A percentile compares a stretch with the other conserved stretches of the same genome.
Evolutionary conservation across 257 asterid species (phyloP).

Genomic region (Solanum boliviense): DNA sequence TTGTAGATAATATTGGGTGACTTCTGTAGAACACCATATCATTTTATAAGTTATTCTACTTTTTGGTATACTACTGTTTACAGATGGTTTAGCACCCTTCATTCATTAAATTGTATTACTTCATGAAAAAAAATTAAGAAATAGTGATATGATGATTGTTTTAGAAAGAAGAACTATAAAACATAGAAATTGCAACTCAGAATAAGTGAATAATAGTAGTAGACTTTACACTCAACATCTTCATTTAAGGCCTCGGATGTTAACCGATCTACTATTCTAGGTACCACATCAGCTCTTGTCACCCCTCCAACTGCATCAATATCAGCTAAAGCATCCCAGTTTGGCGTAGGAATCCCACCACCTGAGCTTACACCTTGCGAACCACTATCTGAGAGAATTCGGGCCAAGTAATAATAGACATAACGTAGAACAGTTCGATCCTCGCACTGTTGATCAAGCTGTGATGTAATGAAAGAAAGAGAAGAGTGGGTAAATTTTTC

Average conservation of each 20-base stretch:
- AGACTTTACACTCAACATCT: conserved; percentile 72
- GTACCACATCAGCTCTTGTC: conserved; percentile 99
- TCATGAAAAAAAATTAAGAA: neutral
- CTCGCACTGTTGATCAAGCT: conserved; percentile 99
- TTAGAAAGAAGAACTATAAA: neutral
- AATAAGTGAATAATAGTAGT: neutral
- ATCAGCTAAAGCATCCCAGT: conserved; percentile 99
- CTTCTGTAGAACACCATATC: neutral
- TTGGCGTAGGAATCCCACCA: conserved; percentile 99
- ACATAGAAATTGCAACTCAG: neutral
- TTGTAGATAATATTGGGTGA: neutral
- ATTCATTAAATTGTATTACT: neutral
- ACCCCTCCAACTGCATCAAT: conserved; percentile 96
- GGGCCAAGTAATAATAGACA: conserved; percentile 95
- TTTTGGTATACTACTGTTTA: neutral
- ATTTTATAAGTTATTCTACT: neutral
- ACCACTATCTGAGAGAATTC: conserved; percentile 92
- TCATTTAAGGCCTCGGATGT: conserved; percentile 86
- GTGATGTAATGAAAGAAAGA: conserved; percentile 21
- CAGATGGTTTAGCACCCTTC: neutral
- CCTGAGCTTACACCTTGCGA: conserved; percentile 92
- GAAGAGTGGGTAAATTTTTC: conserved; percentile 1
- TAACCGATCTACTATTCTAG: conserved; percentile 72
- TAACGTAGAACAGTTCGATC: conserved; percentile 94
- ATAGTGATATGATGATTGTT: neutral